A percentile compares a stretch with the other conserved stretches of the same genome.
phyloP scores from a whole-genome alignment of 225 moss, liverwort and hornwort genomes.

The Neckera pumila region DNA sequence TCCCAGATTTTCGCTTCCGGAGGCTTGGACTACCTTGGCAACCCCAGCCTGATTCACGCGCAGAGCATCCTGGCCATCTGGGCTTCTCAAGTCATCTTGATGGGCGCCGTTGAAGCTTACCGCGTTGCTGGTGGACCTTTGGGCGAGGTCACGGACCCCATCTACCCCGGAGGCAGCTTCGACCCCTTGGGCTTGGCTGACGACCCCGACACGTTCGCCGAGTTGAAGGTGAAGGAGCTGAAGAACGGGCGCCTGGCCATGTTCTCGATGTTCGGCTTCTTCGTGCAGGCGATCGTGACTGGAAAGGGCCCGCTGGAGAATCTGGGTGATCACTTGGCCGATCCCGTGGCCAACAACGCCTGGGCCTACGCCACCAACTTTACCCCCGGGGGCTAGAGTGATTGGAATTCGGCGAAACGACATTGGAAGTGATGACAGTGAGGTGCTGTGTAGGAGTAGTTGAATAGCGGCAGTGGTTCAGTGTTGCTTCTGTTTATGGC shows the following conservation, averaged over 20 bases:
- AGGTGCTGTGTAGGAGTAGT: not conserved
- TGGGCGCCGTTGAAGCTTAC: constrained; percentile 20
- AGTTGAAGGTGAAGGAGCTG: constrained; percentile 6
- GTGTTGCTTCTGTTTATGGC: not conserved
- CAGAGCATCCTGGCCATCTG: constrained; percentile 4
- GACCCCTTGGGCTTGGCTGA: constrained; percentile 15
- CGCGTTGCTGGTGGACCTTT: constrained; percentile 13
- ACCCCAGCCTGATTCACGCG: constrained; percentile 6
- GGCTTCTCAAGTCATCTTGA: not conserved
- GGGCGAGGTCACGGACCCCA: constrained; percentile 11
- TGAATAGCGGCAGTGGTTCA: not conserved
- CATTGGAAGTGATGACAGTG: not conserved
- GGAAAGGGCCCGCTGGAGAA: constrained; percentile 10
- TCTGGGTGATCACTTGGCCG: constrained; percentile 7
- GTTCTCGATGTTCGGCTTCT: constrained; percentile 8
- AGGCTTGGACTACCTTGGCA: constrained; percentile 25
- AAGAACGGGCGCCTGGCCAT: constrained; percentile 1
- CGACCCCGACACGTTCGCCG: constrained; percentile 5
- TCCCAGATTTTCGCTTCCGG: constrained; percentile 22
- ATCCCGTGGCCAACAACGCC: constrained; percentile 9
- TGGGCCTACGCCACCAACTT: constrained; percentile 26
- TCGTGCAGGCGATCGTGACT: constrained; percentile 12
- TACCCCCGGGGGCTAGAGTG: constrained; percentile 6
- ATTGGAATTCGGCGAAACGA: not conserved
- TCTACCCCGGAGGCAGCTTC: not conserved